phyloP scores from a whole-genome alignment of 2,329 filamentous ascomycete species.

The Ceratocystis colombiana region DNA sequence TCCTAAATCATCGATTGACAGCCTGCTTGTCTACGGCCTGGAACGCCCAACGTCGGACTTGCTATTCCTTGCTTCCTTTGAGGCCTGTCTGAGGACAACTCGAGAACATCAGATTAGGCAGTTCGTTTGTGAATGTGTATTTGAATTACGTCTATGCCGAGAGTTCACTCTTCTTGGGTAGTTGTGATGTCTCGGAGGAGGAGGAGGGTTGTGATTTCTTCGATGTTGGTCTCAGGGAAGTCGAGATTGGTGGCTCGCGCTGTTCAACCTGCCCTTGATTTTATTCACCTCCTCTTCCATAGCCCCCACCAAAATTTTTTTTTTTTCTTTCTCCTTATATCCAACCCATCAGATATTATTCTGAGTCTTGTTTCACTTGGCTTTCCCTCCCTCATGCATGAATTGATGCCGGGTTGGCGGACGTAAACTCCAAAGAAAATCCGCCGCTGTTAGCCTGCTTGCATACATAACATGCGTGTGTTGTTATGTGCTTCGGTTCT shows the following conservation, averaged over 20 bases:
- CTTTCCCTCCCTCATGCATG: neutral
- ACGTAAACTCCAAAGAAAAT: neutral
- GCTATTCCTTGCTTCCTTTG: neutral
- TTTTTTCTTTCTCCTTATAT: no score
- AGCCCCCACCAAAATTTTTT: no score
- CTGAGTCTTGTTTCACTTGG: neutral
- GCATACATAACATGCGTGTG: neutral
- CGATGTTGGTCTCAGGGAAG: neutral
- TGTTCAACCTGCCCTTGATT: neutral
- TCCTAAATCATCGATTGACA: no score
- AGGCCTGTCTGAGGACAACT: neutral
- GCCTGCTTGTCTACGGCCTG: no score
- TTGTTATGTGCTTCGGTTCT: neutral
- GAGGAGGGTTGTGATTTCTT: neutral
- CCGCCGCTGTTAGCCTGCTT: no score
- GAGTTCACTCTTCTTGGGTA: neutral
- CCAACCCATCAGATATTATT: neutral
- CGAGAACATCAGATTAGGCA: conserved; percentile 9
- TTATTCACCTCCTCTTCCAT: neutral
- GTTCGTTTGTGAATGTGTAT: conserved; percentile 20
- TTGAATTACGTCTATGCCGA: conserved; percentile 18
- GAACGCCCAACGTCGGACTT: neutral
- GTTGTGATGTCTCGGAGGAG: neutral
- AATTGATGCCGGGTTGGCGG: neutral
- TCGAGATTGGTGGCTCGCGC: neutral